A percentile compares a stretch with the other conserved stretches of the same genome.
phyloP scores from a whole-genome alignment of 2,329 filamentous ascomycete species.

The Akanthomyces lecanii region DNA sequence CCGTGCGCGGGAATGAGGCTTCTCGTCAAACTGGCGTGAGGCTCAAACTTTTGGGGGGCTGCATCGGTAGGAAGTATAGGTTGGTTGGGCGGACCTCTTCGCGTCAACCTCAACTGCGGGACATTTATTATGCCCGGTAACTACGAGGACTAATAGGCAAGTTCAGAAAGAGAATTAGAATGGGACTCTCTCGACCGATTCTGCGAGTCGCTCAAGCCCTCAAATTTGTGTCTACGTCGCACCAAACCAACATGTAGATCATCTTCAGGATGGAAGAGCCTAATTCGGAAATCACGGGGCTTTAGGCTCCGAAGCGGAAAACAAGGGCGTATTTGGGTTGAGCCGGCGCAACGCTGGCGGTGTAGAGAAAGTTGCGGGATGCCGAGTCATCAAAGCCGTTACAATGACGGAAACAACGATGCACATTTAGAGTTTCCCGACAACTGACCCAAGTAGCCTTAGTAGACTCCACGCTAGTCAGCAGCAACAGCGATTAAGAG shows the following conservation, averaged over 20 bases:
- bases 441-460: neutral
- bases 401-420: neutral
- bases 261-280: neutral
- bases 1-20: slow-evolving; percentile 12
- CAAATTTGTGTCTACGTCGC: neutral
- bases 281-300: neutral
- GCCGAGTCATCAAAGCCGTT: neutral
- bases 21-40: neutral
- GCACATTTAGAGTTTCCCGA: neutral
- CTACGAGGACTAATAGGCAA: neutral
- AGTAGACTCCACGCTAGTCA: neutral
- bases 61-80: neutral
- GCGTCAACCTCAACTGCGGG: neutral
- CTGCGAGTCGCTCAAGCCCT: neutral
- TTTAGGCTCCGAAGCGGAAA: neutral
- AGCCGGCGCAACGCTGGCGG: neutral
- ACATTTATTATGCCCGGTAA: neutral
- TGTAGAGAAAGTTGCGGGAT: neutral
- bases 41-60: neutral
- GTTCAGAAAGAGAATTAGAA: neutral
- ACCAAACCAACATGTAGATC: neutral
- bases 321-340: neutral
- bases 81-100: neutral
- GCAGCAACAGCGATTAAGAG: too few relatives aligned
- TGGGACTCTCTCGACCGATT: too few relatives aligned